A percentile compares a stretch with the other conserved stretches of the same genome.
Evolutionary conservation across 129 eudicot species (phyloP).

Genomic region (Helianthus annuus): DNA sequence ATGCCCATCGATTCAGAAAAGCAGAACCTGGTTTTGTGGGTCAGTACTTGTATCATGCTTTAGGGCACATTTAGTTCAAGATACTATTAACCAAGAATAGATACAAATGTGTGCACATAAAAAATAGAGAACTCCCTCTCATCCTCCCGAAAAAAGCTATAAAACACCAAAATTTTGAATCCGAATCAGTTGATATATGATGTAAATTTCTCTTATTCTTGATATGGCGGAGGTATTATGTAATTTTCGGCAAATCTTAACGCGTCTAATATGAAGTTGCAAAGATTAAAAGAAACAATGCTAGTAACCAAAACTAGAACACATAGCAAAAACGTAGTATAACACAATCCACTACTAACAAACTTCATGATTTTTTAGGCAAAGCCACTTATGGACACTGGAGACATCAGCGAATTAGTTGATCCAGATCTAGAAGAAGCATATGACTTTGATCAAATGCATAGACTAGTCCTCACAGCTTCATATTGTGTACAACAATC

Average conservation of each 20-base stretch:
- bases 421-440: slow-evolving; percentile 67
- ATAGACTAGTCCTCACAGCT: slow-evolving; percentile 68
- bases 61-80: neutral
- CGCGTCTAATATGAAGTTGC: too few species aligned
- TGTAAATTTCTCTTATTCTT: too few species aligned
- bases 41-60: slow-evolving; percentile 23
- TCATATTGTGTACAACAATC: slow-evolving; percentile 82
- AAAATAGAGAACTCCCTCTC: too few species aligned
- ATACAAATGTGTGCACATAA: neutral
- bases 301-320: neutral
- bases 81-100: neutral
- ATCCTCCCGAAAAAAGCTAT: too few species aligned
- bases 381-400: slow-evolving; percentile 73
- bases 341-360: neutral
- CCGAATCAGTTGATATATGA: too few species aligned
- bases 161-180: too few species aligned
- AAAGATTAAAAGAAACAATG: neutral
- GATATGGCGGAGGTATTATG: too few species aligned
- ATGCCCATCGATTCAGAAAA: slow-evolving; percentile 69
- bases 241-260: too few species aligned
- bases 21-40: slow-evolving; percentile 83
- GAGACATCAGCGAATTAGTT: slow-evolving; percentile 55
- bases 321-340: too few species aligned
- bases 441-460: slow-evolving; percentile 57
- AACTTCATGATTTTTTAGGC: slow-evolving; percentile 46